Evolutionary conservation across 2,329 filamentous ascomycete species (phyloP), one percentile per base, ranked within the genome.

Genomic region (Aspergillus novofumigatus): DNA sequence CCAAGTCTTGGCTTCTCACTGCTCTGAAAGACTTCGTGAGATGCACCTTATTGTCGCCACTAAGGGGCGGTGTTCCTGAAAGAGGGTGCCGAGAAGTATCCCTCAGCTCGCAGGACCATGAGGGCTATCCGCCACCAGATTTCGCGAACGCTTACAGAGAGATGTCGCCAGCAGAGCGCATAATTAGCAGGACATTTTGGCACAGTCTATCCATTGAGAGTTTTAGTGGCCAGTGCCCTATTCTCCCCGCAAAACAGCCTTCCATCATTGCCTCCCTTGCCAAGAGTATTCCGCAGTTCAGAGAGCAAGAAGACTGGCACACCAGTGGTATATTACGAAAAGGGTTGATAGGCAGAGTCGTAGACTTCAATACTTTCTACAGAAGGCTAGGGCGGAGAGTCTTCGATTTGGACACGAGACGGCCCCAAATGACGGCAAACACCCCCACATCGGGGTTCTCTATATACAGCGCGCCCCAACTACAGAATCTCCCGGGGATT

Each of bases 11-110:
- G 3, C 58, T 76, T 11, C 61, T 68, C 14, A 25, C 23, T 3
- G 52, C 51, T 7, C 53, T 76, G 44, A 74, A 72, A 57, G 61
- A 66, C 11, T 75, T 63, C 51, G 58, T 75, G 41, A 68, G 72
- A 23, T 58, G 58, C n/a, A 60, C 56, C 10, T 68, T 77, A 38
- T 69, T 69, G 14, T 47, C 21, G n/a, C 45, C 41, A 25, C 25
- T 68, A 32, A 25, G 25, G 26, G 17, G 49, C 21, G 4, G 23
- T 8, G 49, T 25, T 32, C 47, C 52, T 45, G 42, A 17, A 6
- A 38, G 5, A 7, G 32, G 32, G 32, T 3, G 1, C 32, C 14
- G 5, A 38, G 35, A 38, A 56, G 23, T 47, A 25, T 26, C 11
- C 23, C 28, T 10, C 52, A 29, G 17, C 29, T 17, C 32, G 50